These are phyloP conservation scores for Limonomyces culmigenus DNA, from an alignment of 1,284 basidiomycete genomes.

Conservation along the genomic window DNA sequence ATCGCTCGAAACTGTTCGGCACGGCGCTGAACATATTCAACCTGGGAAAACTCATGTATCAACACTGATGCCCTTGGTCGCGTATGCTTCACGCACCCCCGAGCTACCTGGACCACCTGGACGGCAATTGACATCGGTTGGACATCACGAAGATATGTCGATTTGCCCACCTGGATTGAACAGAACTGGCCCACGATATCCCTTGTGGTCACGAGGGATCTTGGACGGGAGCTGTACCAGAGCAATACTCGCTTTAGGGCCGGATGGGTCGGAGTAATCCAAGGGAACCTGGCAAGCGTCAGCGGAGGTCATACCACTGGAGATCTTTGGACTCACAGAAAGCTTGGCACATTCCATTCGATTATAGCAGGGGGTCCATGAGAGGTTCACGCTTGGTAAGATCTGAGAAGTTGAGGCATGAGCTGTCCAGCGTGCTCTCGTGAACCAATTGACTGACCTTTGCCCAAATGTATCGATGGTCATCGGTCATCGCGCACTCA, in stretches of 20 bases:
- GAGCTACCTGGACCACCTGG: constrained; percentile 16
- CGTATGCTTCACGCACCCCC: constrained; percentile 13
- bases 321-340: not conserved
- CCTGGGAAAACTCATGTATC: not conserved
- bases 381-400: not conserved
- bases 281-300: constrained; percentile 12
- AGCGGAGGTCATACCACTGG: not conserved
- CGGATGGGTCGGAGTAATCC: constrained; percentile 13
- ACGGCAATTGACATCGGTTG: not conserved
- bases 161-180: constrained; percentile 15
- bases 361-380: constrained; percentile 1
- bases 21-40: too few relatives aligned
- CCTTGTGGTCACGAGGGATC: constrained; percentile 7
- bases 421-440: too few relatives aligned
- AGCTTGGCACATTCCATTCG: constrained; percentile 1
- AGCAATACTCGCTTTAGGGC: constrained; percentile 13
- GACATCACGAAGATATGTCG: not conserved
- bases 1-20: too few relatives aligned
- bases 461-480: too few relatives aligned
- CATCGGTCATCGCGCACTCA: too few relatives aligned
- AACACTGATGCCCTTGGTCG: constrained; percentile 5
- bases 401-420: too few relatives aligned
- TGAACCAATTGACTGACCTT: too few relatives aligned
- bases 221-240: constrained; percentile 11
- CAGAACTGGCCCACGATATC: constrained; percentile 16